These are phyloP conservation scores for Penicillium tannophilum DNA, from an alignment of 495 filamentous ascomycete genomes.

Conservation along the genomic window DNA sequence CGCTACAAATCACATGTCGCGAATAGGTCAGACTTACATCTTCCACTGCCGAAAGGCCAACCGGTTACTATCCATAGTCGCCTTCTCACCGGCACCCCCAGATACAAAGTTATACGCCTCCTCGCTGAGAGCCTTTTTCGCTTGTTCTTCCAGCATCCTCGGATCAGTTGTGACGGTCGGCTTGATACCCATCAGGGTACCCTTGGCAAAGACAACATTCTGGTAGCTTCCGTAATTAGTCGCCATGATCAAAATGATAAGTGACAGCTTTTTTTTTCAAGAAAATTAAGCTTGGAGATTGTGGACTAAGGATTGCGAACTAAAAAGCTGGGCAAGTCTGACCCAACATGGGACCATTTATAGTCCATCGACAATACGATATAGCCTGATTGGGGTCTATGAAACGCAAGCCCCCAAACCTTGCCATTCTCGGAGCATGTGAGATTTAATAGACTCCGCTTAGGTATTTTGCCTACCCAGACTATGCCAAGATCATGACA, in stretches of 20 bases:
- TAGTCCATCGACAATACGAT: background rate
- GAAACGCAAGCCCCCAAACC: background rate
- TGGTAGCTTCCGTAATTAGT: constrained; percentile 50
- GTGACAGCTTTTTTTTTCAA: too few species aligned
- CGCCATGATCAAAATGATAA: constrained; percentile 27
- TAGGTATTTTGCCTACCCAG: background rate
- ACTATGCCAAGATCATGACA: too few species aligned
- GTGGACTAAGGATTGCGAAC: background rate
- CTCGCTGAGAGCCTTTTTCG: constrained; percentile 46
- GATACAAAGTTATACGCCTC: constrained; percentile 62
- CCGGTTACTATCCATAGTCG: constrained; percentile 67
- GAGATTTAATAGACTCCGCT: background rate
- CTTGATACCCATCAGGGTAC: constrained; percentile 46
- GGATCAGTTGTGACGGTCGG: constrained; percentile 63
- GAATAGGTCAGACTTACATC: constrained; percentile 34
- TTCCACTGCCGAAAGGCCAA: constrained; percentile 68
- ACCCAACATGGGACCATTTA: background rate
- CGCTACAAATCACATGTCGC: background rate
- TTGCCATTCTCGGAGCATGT: background rate
- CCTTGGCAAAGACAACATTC: constrained; percentile 51
- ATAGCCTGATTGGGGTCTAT: background rate
- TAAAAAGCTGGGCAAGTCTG: background rate
- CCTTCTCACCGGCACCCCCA: constrained; percentile 65
- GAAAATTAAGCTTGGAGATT: background rate
- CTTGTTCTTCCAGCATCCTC: constrained; percentile 59